Conservation (phyloP, 306 rosid species). For the Fragaria iinumae region DNA sequence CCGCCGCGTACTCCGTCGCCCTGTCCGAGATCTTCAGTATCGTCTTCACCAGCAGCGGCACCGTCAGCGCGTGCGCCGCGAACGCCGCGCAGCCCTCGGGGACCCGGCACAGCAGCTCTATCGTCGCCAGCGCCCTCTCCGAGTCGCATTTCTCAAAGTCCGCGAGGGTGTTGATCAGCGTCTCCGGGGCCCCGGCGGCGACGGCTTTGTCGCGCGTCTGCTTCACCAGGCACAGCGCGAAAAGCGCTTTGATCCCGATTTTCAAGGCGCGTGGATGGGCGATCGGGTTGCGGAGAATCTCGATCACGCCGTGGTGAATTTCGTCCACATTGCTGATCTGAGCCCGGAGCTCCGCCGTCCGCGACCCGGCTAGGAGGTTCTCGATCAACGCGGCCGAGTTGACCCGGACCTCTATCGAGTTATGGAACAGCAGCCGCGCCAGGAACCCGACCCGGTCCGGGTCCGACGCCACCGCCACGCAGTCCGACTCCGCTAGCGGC, state of each 20-base stretch:
- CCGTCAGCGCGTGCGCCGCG: constrained; percentile 68
- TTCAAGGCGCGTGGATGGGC: constrained; percentile 62
- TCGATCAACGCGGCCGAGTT: constrained; percentile 81
- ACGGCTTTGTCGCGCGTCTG: constrained; percentile 73
- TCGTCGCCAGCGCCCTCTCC: constrained; percentile 77
- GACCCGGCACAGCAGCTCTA: constrained; percentile 69
- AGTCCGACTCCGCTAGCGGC: constrained; percentile 58
- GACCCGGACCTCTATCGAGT: constrained; percentile 54
- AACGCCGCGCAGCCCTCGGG: constrained; percentile 61
- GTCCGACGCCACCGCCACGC: constrained; percentile 49
- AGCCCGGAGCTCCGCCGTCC: constrained; percentile 60
- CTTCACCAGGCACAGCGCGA: constrained; percentile 73
- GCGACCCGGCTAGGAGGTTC: constrained; percentile 60
- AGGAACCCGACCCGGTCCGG: constrained; percentile 39
- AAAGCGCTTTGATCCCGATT: constrained; percentile 71
- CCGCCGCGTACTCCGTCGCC: constrained; percentile 90
- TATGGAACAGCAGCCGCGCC: constrained; percentile 41
- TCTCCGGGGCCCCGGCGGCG: constrained; percentile 65
- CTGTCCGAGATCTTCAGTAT: constrained; percentile 78
- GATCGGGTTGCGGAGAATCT: constrained; percentile 47
- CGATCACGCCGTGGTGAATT: constrained; percentile 68
- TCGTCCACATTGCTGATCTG: constrained; percentile 57
- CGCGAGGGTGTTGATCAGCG: constrained; percentile 57
- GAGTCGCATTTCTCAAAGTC: constrained; percentile 86
- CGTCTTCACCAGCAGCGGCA: constrained; percentile 77